Base-by-base conservation (phyloP, 495 filamentous ascomycete species). In the Chaetomium fimeti region DNA sequence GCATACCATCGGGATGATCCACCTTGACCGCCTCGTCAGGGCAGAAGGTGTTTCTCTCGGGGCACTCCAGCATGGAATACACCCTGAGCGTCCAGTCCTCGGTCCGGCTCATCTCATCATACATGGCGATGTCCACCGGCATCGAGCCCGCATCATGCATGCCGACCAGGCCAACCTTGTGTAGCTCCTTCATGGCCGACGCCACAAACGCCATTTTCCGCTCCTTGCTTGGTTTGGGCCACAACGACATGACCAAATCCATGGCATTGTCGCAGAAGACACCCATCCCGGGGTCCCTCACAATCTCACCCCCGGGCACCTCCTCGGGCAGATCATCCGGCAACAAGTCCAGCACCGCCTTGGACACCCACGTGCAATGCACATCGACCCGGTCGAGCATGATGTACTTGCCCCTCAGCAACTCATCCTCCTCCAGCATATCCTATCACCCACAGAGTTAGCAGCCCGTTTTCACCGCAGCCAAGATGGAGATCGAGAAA, bases 201-300 rank as follows among this genome's bases (percentile, higher is more conserved):
- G 77, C 75, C 52, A 88, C 58, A 59, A 79, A 85, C 53, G 70
- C 63, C 28, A 70, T 74, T 61, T 83, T 87, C 61, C 78, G 76
- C 16, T 74, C 75, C 5, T 65, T 67, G 48, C 76, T 75, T 1
- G 84, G 85, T 59, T 78, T 79, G 2, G 84, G 84, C 78, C 83
- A 87, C 16, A 83, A 57, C 12, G 74, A 70, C 52, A 75, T 73
- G 20, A 87, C 79, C 25, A 87, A 73, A 57, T 87, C 85, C 79
- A 88, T 87, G 2, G 85, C 85, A 70, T 88, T 88, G 69, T 89
- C 86, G 67, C 87, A 89, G 69, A 88, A 88, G 12, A 89, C 86
- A n/a, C 87, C 86, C 68, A 75, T 77, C 1, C 85, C 84, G 0
- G 86, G 85, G 5, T 77, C 69, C 18, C 77, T 75, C 12, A 85